These are phyloP conservation scores for Gamarada debralockiae DNA, from an alignment of 495 filamentous ascomycete genomes.

Conservation along the genomic window DNA sequence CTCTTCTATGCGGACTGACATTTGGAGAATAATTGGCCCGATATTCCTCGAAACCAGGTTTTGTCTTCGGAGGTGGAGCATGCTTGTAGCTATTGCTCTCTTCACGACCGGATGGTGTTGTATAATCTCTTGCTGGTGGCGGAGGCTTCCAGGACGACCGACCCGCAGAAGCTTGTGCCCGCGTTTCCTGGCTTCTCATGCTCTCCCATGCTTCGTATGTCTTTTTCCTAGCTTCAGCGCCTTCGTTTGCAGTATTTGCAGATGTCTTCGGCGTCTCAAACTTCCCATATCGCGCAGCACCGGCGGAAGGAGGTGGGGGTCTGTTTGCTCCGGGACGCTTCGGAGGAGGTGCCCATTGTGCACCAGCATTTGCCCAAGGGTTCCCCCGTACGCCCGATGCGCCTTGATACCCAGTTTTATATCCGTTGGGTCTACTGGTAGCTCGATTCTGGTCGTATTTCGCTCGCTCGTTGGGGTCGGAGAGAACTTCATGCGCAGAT, in stretches of 20 bases:
- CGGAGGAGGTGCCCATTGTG: conserved; percentile 45
- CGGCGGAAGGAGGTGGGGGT: conserved; percentile 43
- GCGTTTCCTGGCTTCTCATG: conserved; percentile 43
- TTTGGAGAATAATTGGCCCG: conserved; percentile 32
- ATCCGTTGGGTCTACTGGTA: conserved; percentile 24
- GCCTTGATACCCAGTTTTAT: conserved; percentile 29
- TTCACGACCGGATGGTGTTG: conserved; percentile 30
- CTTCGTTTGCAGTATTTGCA: conserved; percentile 41
- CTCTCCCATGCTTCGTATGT: conserved; percentile 65
- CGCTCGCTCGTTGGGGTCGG: conserved; percentile 57
- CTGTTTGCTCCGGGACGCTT: conserved; percentile 30
- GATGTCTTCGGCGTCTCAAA: conserved; percentile 35
- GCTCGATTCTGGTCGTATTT: conserved; percentile 74
- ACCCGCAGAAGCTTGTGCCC: background rate
- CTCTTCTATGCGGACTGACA: conserved; percentile 21
- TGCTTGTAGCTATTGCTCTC: conserved; percentile 20
- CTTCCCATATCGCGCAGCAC: conserved; percentile 51
- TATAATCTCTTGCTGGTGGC: background rate
- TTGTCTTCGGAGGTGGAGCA: conserved; percentile 21
- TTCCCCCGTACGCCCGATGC: conserved; percentile 43
- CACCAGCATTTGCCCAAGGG: conserved; percentile 43
- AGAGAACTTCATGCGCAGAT: conserved; percentile 78
- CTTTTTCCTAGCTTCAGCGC: conserved; percentile 51
- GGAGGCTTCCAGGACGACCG: background rate
- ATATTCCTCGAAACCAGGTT: conserved; percentile 31